Conservation (phyloP, 768 basidiomycete species). For the Asterophora lycoperdoides region DNA sequence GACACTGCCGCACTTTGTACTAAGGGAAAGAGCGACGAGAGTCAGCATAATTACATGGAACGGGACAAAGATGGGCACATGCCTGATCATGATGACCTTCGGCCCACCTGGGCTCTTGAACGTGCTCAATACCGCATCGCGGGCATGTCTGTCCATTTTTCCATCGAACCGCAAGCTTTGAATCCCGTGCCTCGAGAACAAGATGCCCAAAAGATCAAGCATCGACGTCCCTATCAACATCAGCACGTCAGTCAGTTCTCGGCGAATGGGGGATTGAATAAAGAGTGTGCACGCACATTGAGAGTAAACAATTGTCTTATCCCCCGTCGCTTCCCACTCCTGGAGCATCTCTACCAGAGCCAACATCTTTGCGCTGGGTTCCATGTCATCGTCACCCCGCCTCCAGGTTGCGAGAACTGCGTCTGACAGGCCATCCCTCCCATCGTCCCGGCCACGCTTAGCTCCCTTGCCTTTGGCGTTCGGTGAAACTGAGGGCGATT, state of each 20-base stretch:
- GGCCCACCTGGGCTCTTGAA: slow-evolving; percentile 58
- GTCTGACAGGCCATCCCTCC: slow-evolving; percentile 31
- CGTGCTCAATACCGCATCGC: slow-evolving; percentile 44
- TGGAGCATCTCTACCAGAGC: slow-evolving; percentile 51
- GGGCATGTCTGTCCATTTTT: slow-evolving; percentile 52
- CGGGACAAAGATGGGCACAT: slow-evolving; percentile 5
- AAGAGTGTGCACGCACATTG: slow-evolving; percentile 54
- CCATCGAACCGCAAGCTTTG: slow-evolving; percentile 62
- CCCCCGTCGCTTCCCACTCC: slow-evolving; percentile 54
- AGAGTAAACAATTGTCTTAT: slow-evolving; percentile 69
- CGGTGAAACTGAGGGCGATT: slow-evolving; percentile 9
- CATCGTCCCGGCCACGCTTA: slow-evolving; percentile 16
- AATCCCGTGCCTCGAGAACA: slow-evolving; percentile 57
- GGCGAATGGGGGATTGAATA: neutral
- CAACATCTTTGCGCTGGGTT: slow-evolving; percentile 68
- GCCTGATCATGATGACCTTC: slow-evolving; percentile 66
- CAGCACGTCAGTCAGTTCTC: neutral
- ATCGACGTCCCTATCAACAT: slow-evolving; percentile 61
- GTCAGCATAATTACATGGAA: neutral
- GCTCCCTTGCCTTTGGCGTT: slow-evolving; percentile 18
- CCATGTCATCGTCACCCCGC: slow-evolving; percentile 57
- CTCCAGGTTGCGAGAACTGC: slow-evolving; percentile 50
- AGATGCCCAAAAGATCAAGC: slow-evolving; percentile 60
- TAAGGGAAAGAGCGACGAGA: slow-evolving; percentile 16
- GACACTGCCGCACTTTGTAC: slow-evolving; percentile 67